Percentiles rank a stretch among this genome's conserved stretches.
Evolutionary conservation across 2,329 filamentous ascomycete genomes (phyloP).

Genomic region (Fusarium anguioides): DNA sequence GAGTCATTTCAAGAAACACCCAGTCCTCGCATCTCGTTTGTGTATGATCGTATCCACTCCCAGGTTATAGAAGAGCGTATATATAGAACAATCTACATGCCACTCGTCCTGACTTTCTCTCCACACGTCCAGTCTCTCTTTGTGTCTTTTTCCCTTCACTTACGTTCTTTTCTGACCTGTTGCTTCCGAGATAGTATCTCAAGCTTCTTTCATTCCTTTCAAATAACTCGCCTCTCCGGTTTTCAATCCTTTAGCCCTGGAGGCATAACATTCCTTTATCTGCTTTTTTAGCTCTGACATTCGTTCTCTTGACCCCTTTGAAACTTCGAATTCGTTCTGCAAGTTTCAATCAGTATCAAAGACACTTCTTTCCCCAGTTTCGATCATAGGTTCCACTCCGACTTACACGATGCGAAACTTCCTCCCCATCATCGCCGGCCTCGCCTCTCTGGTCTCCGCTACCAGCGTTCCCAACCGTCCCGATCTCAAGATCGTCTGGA

Average conservation of each 20-base stretch:
- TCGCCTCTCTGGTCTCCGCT: slow-evolving; percentile 47
- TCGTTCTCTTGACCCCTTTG: background rate
- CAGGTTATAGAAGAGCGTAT: slow-evolving; percentile 23
- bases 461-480: slow-evolving; percentile 52
- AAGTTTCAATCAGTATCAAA: slow-evolving; percentile 14
- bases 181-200: slow-evolving; percentile 31
- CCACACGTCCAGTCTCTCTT: slow-evolving; percentile 36
- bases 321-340: background rate
- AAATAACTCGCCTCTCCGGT: slow-evolving; percentile 18
- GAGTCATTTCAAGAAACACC: slow-evolving; percentile 6
- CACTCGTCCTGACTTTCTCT: slow-evolving; percentile 6
- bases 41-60: slow-evolving; percentile 14
- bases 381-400: slow-evolving; percentile 15
- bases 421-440: slow-evolving; percentile 31
- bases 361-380: background rate
- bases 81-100: slow-evolving; percentile 35
- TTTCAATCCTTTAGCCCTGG: slow-evolving; percentile 39
- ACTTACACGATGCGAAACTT: slow-evolving; percentile 45
- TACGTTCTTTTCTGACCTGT: slow-evolving; percentile 26
- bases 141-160: slow-evolving; percentile 22
- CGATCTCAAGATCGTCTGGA: slow-evolving; percentile 58
- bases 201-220: slow-evolving; percentile 25
- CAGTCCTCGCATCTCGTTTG: slow-evolving; percentile 30
- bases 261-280: slow-evolving; percentile 36
- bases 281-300: slow-evolving; percentile 22